Conservation (phyloP, 495 filamentous ascomycete genomes). For the Jackrogersella multiformis region DNA sequence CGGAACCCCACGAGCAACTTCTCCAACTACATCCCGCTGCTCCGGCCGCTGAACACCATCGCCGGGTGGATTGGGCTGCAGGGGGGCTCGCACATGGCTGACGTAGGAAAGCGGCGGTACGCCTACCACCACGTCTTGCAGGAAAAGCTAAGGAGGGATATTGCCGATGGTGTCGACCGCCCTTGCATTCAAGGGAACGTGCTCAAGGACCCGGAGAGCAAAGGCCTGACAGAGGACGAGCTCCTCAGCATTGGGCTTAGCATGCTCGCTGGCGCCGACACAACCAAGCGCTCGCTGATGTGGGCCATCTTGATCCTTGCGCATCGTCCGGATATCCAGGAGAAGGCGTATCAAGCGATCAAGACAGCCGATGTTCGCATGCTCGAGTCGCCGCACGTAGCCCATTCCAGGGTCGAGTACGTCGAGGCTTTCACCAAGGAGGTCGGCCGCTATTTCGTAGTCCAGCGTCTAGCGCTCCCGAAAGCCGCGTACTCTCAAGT, state of each 20-base stretch:
- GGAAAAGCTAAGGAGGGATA: conserved; percentile 66
- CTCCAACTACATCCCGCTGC: conserved; percentile 73
- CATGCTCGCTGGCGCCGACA: conserved; percentile 62
- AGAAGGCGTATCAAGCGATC: conserved; percentile 71
- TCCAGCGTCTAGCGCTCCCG: conserved; percentile 77
- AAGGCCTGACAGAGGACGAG: conserved; percentile 66
- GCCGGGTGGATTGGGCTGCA: conserved; percentile 33
- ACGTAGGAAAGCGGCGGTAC: conserved; percentile 64
- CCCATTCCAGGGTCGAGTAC: conserved; percentile 76
- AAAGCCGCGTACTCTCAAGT: conserved; percentile 72
- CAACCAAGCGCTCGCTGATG: conserved; percentile 50
- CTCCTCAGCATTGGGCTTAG: conserved; percentile 77
- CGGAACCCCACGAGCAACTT: conserved; percentile 74
- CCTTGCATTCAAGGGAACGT: conserved; percentile 77
- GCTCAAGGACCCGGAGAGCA: conserved; percentile 68
- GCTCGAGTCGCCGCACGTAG: conserved; percentile 72
- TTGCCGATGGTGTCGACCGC: conserved; percentile 70
- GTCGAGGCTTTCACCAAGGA: conserved; percentile 76
- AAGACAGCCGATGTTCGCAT: conserved; percentile 68
- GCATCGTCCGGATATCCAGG: conserved; percentile 73
- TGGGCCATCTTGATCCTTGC: conserved; percentile 74
- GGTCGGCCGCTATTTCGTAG: conserved; percentile 74
- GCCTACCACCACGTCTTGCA: conserved; percentile 68
- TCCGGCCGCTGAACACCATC: conserved; percentile 62
- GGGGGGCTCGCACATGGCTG: conserved; percentile 58